A percentile compares a stretch with the other conserved stretches of the same genome.
Conservation (phyloP, 331 rosid genomes). For the Dryas integrifolia region DNA sequence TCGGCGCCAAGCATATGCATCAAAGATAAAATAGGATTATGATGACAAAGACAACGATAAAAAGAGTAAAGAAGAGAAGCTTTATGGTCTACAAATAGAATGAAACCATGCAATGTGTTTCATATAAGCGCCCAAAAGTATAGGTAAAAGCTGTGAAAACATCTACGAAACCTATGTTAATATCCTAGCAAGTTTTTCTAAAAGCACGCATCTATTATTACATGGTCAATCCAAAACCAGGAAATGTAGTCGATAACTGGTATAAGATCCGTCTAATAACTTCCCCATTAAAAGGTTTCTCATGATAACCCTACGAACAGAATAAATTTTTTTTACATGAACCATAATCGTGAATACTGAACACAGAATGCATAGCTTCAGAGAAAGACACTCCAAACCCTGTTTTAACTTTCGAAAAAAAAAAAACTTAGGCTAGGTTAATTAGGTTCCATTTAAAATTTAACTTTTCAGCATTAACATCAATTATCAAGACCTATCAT, state of each 20-base stretch:
- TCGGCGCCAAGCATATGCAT: constrained; percentile 16
- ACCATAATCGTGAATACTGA: too few species aligned
- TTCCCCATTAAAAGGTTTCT: too few species aligned
- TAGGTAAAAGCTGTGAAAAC: not conserved
- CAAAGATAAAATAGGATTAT: not conserved
- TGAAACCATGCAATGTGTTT: not conserved
- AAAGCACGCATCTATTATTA: not conserved
- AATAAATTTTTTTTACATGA: too few species aligned
- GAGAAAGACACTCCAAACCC: not conserved
- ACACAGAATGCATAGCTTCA: not conserved
- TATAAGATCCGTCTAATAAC: too few species aligned
- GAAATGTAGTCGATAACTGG: not conserved
- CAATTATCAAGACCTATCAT: too few species aligned
- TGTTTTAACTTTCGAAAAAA: too few species aligned
- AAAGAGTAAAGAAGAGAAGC: too few species aligned
- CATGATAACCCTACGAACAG: too few species aligned
- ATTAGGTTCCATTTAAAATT: too few species aligned
- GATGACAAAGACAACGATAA: not conserved
- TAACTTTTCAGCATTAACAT: too few species aligned
- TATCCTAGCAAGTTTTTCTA: not conserved
- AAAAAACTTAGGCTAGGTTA: too few species aligned
- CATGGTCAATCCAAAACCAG: not conserved
- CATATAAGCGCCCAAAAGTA: not conserved
- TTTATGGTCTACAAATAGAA: too few species aligned
- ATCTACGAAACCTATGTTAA: not conserved